These are phyloP conservation scores for grape (Vitis vinifera) DNA, from an alignment of 164 flowering plant genomes.

Conservation along the genomic window DNA sequence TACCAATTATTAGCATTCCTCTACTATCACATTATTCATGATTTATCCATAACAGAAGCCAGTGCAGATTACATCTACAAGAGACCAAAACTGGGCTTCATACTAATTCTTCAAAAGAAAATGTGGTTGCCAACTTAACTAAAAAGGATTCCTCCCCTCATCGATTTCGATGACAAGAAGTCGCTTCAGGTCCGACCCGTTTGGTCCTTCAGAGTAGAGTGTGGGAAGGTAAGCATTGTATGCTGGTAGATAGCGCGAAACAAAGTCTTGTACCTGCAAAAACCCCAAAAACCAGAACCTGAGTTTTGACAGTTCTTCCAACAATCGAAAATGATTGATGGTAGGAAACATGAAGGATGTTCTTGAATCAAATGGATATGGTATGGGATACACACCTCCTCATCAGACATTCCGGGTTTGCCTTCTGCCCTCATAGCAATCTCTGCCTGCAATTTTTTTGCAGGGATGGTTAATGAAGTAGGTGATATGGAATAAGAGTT, in stretches of 20 bases:
- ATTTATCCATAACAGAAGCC: no score
- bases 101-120: not conserved
- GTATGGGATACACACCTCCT: constrained; percentile 54
- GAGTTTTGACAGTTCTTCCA: not conserved
- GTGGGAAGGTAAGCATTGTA: constrained; percentile 93
- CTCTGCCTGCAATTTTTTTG: constrained; percentile 54
- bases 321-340: not conserved
- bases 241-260: constrained; percentile 93
- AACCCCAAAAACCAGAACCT: not conserved
- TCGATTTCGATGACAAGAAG: constrained; percentile 53
- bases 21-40: not conserved
- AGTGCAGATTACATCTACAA: no score
- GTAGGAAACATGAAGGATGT: not conserved
- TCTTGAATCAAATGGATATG: not conserved
- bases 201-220: constrained; percentile 90
- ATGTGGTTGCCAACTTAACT: constrained; percentile 6
- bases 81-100: constrained; percentile 6
- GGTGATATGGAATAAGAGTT: not conserved
- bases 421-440: constrained; percentile 88
- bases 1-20: not conserved
- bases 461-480: no score
- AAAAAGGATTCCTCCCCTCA: constrained; percentile 55
- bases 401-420: constrained; percentile 86
- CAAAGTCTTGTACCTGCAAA: constrained; percentile 85
- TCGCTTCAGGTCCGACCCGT: constrained; percentile 62